A percentile compares a stretch with the other conserved stretches of the same genome.
phyloP scores from a whole-genome alignment of 2,329 filamentous ascomycete genomes.

The Blumeriella jaapii region DNA sequence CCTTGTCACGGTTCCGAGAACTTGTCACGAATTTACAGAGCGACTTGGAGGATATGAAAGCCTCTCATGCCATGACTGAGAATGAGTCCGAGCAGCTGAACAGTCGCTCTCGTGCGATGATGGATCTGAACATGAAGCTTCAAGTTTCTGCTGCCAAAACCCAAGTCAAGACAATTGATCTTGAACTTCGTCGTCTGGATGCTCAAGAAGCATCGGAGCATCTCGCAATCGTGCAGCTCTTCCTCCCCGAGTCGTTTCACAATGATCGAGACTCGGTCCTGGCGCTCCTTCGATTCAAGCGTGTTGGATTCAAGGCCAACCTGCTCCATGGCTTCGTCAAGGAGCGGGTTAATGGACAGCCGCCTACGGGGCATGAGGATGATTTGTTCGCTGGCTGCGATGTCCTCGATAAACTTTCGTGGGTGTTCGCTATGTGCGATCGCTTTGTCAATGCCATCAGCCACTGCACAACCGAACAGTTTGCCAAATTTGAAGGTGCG shows the following conservation, averaged over 20 bases:
- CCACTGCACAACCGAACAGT: constrained; percentile 66
- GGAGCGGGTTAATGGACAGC: constrained; percentile 60
- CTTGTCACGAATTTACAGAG: constrained; percentile 75
- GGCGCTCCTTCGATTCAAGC: constrained; percentile 76
- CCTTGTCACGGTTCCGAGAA: constrained; percentile 76
- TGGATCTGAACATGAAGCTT: constrained; percentile 91
- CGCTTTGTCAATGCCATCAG: constrained; percentile 74
- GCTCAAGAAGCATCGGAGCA: constrained; percentile 84
- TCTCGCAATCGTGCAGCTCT: constrained; percentile 76
- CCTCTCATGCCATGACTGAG: constrained; percentile 85
- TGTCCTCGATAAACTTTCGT: constrained; percentile 73
- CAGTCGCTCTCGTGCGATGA: constrained; percentile 81
- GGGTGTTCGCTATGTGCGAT: constrained; percentile 72
- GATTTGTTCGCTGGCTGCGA: constrained; percentile 72
- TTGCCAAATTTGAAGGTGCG: constrained; percentile 66
- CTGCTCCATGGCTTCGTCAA: constrained; percentile 68
- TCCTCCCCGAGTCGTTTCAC: constrained; percentile 75
- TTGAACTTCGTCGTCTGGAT: constrained; percentile 77
- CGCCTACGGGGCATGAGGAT: constrained; percentile 59
- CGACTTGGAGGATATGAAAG: constrained; percentile 83
- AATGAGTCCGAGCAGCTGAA: constrained; percentile 85
- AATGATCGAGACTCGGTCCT: constrained; percentile 77
- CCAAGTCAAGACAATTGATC: constrained; percentile 86
- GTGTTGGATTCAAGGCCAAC: constrained; percentile 78
- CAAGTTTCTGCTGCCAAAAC: constrained; percentile 84